Percentiles rank a stretch among this genome's conserved stretches.
These are phyloP conservation scores for Aureoboletus auriporus DNA, from an alignment of 768 basidiomycete species.

Conservation along the genomic window DNA sequence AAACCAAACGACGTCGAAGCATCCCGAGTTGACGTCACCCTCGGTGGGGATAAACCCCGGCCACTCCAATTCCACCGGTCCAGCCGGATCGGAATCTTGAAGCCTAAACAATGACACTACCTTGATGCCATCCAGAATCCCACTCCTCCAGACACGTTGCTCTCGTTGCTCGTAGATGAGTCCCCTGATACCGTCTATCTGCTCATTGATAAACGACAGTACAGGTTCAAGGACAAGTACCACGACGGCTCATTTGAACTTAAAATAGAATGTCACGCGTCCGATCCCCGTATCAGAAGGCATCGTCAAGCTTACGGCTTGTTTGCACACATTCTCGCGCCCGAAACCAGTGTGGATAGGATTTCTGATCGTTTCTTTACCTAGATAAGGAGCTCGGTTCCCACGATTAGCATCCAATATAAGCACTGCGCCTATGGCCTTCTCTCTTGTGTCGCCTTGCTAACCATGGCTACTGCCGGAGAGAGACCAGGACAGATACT, in stretches of 20 bases:
- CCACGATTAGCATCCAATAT: too few relatives aligned
- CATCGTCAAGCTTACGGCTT: too few relatives aligned
- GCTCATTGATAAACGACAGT: slow-evolving; percentile 73
- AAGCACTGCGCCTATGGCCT: too few relatives aligned
- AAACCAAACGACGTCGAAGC: slow-evolving; percentile 93
- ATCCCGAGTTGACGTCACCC: slow-evolving; percentile 54
- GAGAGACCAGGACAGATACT: too few relatives aligned
- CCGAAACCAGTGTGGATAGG: too few relatives aligned
- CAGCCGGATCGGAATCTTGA: slow-evolving; percentile 74
- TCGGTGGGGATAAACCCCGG: slow-evolving; percentile 61
- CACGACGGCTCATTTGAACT: slow-evolving; percentile 80
- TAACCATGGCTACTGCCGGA: too few relatives aligned
- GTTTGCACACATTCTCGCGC: too few relatives aligned
- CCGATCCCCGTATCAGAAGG: slow-evolving; percentile 96
- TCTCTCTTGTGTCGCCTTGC: too few relatives aligned
- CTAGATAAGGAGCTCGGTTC: too few relatives aligned
- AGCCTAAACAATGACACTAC: slow-evolving; percentile 80
- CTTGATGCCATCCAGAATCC: slow-evolving; percentile 57
- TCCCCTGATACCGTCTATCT: slow-evolving; percentile 34
- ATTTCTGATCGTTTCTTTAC: too few relatives aligned
- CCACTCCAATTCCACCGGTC: slow-evolving; percentile 55
- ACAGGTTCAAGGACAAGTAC: slow-evolving; percentile 94
- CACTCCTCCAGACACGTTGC: slow-evolving; percentile 45
- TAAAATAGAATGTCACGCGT: slow-evolving; percentile 90
- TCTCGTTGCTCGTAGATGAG: slow-evolving; percentile 33